Conservation (phyloP, 345 rosid species). For the Arabis alpina region DNA sequence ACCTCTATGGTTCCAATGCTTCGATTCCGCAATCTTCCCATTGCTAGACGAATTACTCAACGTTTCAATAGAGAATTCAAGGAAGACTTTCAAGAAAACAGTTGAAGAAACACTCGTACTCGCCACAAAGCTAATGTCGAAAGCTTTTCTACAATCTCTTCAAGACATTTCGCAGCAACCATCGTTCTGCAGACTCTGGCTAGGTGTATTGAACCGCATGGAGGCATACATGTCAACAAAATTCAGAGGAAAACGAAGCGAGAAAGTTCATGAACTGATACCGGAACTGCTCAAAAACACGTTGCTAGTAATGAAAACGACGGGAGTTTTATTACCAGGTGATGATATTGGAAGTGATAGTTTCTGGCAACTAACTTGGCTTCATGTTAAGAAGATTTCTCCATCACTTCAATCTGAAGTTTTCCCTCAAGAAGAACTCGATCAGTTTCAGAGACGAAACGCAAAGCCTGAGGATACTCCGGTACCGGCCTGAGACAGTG, state of each 20-base stretch:
- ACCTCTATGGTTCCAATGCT: conserved; percentile 70
- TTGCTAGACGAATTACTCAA: conserved; percentile 61
- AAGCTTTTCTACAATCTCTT: conserved; percentile 60
- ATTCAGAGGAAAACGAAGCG: conserved; percentile 61
- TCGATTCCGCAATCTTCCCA: conserved; percentile 59
- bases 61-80: conserved; percentile 47
- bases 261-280: conserved; percentile 60
- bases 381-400: conserved; percentile 63
- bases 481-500: conserved; percentile 22
- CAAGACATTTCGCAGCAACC: conserved; percentile 63
- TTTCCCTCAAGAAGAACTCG: conserved; percentile 57
- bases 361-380: conserved; percentile 77
- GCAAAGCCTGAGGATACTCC: conserved; percentile 39
- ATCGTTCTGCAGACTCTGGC: conserved; percentile 70
- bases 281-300: conserved; percentile 77
- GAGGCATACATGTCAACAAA: conserved; percentile 64
- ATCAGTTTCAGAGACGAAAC: conserved; percentile 54
- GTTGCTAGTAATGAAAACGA: conserved; percentile 68
- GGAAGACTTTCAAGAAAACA: conserved; percentile 55
- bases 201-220: conserved; percentile 62
- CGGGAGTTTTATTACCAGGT: conserved; percentile 59
- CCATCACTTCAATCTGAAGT: conserved; percentile 67
- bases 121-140: conserved; percentile 63
- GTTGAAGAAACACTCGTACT: conserved; percentile 64
- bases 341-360: conserved; percentile 67